Conservation (phyloP, 1,284 basidiomycete genomes). For the Apiotrichum siamense region DNA sequence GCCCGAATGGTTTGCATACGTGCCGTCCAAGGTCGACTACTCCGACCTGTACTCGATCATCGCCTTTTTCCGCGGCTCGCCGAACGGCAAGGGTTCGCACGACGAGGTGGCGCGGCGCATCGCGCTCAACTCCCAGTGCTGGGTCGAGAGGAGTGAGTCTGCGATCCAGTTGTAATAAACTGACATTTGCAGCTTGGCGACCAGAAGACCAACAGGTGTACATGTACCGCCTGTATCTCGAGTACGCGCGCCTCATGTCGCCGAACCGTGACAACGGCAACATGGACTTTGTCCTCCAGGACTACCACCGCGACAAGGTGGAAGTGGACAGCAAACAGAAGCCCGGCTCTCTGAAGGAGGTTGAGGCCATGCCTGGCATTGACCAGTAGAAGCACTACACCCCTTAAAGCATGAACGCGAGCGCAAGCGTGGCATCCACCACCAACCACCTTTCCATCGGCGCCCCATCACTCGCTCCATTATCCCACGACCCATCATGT, state of each 20-base stretch:
- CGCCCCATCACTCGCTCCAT: too few species aligned
- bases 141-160: constrained; percentile 46
- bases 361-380: constrained; percentile 10
- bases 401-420: too few species aligned
- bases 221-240: constrained; percentile 52
- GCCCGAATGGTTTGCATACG: constrained; percentile 49
- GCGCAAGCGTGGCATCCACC: too few species aligned
- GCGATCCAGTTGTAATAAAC: not conserved
- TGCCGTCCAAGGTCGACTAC: constrained; percentile 49
- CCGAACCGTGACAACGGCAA: constrained; percentile 50
- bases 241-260: constrained; percentile 54
- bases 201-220: constrained; percentile 46
- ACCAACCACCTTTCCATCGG: too few species aligned
- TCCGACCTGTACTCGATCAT: constrained; percentile 48
- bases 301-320: constrained; percentile 11
- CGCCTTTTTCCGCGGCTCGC: constrained; percentile 48
- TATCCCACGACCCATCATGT: too few species aligned
- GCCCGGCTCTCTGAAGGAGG: not conserved
- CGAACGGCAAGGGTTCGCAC: constrained; percentile 41
- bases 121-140: constrained; percentile 49
- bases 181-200: constrained; percentile 32
- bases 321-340: not conserved
- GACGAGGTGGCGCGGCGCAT: constrained; percentile 48
- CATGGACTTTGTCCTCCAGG: constrained; percentile 34
- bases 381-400: not conserved